Evolutionary conservation across 768 basidiomycete genomes (phyloP), one percentile per base, ranked within the genome.

Genomic region (Lentinula boryana): DNA sequence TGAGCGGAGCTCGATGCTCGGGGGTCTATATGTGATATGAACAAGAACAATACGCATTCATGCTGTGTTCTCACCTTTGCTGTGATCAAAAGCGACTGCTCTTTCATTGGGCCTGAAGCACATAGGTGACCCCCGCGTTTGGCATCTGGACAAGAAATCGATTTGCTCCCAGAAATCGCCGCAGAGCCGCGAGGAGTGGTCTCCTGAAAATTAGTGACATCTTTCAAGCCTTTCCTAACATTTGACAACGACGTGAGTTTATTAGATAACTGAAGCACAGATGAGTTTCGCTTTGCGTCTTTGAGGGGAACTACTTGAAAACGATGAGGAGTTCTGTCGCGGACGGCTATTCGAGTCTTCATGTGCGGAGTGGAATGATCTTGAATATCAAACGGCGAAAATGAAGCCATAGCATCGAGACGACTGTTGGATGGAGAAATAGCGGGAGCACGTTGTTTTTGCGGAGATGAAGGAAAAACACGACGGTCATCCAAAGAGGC

Each of bases 261-360:
- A 10, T 48, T 12, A 5, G 32, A 12, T 3, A 44, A 4, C 32
- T 48, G 43, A 1, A 16, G 13, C 5, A 27, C 15, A 32, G 56
- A 36, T 13, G 35, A 40, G 6, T 4, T 44, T 46, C 46, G 38
- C 18, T 56, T 43, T 23, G 33, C 46, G 7, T 61, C 60, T 46
- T 49, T 61, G 10, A 79, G 70, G 13, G 77, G 75, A 33, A 80
- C 68, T 18, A 80, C 70, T 62, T 78, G 78, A 58, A 80, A 79
- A 21, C 76, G 71, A 54, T 79, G 78, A 27, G 77, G 75, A 3
- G 69, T 74, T 60, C 71, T 72, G 61, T 80, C 77, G 16, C 77
- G 77, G 35, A 79, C 74, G 44, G 78, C 75, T 44, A 80, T 71
- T 23, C 76, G 74, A 27, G 78, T 78, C 68, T 75, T 76, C 78